Base-by-base conservation (phyloP, 208 protist genomes). In the Balamuthia mandrillaris region DNA sequence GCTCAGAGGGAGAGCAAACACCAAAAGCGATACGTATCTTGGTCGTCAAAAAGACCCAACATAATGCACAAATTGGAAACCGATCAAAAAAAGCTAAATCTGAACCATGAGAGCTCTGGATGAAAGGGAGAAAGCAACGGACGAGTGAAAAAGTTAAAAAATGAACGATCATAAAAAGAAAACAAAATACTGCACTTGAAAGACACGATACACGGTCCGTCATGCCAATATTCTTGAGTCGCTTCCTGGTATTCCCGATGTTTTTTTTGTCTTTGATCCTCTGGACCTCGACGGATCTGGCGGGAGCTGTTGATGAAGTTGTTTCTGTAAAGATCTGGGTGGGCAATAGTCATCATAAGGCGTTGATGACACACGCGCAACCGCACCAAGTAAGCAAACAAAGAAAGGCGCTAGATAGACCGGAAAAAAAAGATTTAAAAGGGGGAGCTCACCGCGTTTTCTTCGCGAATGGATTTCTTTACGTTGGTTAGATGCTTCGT, bases 111-210 rank as follows among this genome's bases (percentile, higher is more conserved):
- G 24, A 84, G 29, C 29, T 72, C 41, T 24, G 78, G 56, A 27
- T 84, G 65, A 33, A 42, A 45, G 18, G 78, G 78, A 31, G 78
- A 84, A 18, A 84, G 78, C 39, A 72, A 58, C 10, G 42, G 31
- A 12, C 16, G 21, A 39, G 45, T 84, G 44, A 84, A 42, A 35
- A 58, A n/a, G 12, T 84, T 58, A 47, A 84, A 84, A 47, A 84
- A 84, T 18, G 70, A 33, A 47, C 70, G 78, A 35, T 84, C 78
- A 35, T 9, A 66, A 31, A 31, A 70, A 29, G 18, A 56, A 56
- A n/a, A 56, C 14, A 33, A 31, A 4, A 4, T 2, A 29, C 18
- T 31, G 18, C 39, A 83, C 78, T 58, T 58, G 44, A 9, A 35
- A 39, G 31, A 9, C 58, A 66, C 33, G 58, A 54, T 24, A 54